These are phyloP conservation scores for Lecanoromycetidae sp. DNA, from an alignment of 2,329 filamentous ascomycete species.

Conservation along the genomic window DNA sequence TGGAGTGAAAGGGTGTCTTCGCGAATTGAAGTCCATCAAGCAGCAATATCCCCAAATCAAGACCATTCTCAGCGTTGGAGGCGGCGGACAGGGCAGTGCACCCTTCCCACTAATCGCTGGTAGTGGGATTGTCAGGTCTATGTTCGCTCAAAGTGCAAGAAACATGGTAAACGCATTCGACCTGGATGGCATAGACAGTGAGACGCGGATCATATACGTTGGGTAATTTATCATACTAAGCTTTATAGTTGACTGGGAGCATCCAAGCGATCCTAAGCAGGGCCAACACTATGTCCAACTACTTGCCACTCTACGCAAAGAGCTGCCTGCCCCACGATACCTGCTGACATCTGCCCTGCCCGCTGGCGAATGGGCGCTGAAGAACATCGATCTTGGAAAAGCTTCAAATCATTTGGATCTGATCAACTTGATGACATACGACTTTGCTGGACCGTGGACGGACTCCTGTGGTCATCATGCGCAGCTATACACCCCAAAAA, in stretches of 20 bases:
- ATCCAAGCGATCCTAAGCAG: constrained; percentile 53
- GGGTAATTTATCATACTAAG: constrained; percentile 8
- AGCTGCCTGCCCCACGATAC: constrained; percentile 57
- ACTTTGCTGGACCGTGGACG: constrained; percentile 64
- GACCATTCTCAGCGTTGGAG: constrained; percentile 67
- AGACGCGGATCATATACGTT: constrained; percentile 21
- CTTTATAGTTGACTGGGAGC: constrained; percentile 63
- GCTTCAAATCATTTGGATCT: constrained; percentile 58
- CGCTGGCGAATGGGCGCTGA: constrained; percentile 52
- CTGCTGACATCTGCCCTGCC: constrained; percentile 62
- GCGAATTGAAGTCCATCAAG: constrained; percentile 62
- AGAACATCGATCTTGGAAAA: constrained; percentile 53
- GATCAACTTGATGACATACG: constrained; percentile 70
- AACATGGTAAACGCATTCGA: constrained; percentile 58
- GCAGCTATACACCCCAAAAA: constrained; percentile 52
- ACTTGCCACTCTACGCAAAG: constrained; percentile 52
- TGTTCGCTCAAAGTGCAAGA: constrained; percentile 56
- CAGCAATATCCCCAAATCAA: constrained; percentile 57
- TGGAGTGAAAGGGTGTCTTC: constrained; percentile 57
- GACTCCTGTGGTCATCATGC: constrained; percentile 59
- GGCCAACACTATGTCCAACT: constrained; percentile 60
- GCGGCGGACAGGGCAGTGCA: constrained; percentile 49
- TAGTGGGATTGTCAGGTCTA: constrained; percentile 48
- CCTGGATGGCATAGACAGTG: constrained; percentile 67
- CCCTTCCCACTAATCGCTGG: constrained; percentile 57